Evolutionary conservation across 140 eudicot genomes (phyloP).

Genomic region (Bidens hawaiensis): DNA sequence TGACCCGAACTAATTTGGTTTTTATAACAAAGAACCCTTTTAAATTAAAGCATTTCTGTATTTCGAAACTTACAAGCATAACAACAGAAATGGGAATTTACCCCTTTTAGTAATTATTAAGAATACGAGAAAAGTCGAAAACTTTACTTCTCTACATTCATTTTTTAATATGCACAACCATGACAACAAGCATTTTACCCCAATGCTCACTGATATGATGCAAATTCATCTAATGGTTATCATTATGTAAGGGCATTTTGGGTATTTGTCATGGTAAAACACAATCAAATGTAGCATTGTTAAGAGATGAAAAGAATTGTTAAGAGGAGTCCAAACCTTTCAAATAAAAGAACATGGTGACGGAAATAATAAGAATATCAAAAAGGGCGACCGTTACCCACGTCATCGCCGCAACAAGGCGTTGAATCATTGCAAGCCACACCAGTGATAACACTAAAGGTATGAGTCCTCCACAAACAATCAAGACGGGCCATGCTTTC

Average conservation of each 20-base stretch:
- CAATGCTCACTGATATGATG: neutral
- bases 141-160: too few relatives aligned
- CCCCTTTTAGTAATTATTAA: too few relatives aligned
- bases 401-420: constrained; percentile 91
- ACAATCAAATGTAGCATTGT: neutral
- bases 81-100: too few relatives aligned
- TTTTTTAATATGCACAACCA: neutral
- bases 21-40: too few relatives aligned
- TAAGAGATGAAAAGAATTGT: neutral
- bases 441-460: constrained; percentile 69
- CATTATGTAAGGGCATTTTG: constrained; percentile 10
- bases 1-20: too few relatives aligned
- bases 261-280: constrained; percentile 6
- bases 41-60: too few relatives aligned
- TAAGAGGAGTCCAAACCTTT: constrained; percentile 52
- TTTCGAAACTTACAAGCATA: too few relatives aligned
- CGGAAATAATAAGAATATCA: constrained; percentile 69
- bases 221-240: neutral
- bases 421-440: constrained; percentile 89
- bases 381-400: constrained; percentile 83
- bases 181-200: neutral
- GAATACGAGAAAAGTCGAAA: too few relatives aligned
- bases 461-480: constrained; percentile 93
- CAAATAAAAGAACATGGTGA: constrained; percentile 75
- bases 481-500: constrained; percentile 89